phyloP scores from a whole-genome alignment of 1,284 basidiomycete genomes.

The Leccinum griseonigrum region DNA sequence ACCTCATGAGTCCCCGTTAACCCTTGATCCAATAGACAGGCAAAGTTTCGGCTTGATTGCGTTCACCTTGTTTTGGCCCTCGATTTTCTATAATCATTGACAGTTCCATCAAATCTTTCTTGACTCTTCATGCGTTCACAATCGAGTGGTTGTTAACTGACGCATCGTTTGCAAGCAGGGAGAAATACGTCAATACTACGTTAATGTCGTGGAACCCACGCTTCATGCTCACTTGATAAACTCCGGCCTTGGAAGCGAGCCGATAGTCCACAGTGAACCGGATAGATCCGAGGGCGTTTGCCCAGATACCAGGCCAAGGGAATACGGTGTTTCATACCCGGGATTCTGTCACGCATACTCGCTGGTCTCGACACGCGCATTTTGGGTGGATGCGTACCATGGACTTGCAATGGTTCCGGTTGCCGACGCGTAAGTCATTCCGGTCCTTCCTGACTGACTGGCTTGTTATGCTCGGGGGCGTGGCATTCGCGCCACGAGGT shows the following conservation, averaged over 20 bases:
- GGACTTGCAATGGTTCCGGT: slow-evolving; percentile 86
- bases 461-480: neutral
- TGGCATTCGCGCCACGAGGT: slow-evolving; percentile 20
- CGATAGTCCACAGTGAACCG: neutral
- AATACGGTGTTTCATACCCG: slow-evolving; percentile 34
- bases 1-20: slow-evolving; percentile 10
- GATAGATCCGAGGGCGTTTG: neutral
- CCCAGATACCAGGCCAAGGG: slow-evolving; percentile 4
- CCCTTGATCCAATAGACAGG: slow-evolving; percentile 19
- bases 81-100: slow-evolving; percentile 6
- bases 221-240: slow-evolving; percentile 31
- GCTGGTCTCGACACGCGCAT: slow-evolving; percentile 84
- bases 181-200: slow-evolving; percentile 49
- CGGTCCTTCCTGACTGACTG: slow-evolving; percentile 1
- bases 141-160: slow-evolving; percentile 16
- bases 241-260: slow-evolving; percentile 3
- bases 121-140: slow-evolving; percentile 9
- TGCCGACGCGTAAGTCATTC: slow-evolving; percentile 71
- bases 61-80: slow-evolving; percentile 11
- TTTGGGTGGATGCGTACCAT: slow-evolving; percentile 85
- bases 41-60: slow-evolving; percentile 1
- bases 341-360: slow-evolving; percentile 73
- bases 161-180: slow-evolving; percentile 34
- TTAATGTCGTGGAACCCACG: slow-evolving; percentile 38
- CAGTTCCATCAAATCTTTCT: slow-evolving; percentile 8